A percentile compares a stretch with the other conserved stretches of the same genome.
Evolutionary conservation across 768 basidiomycete species (phyloP).

Genomic region (Xerocomus brunneocitrinus): DNA sequence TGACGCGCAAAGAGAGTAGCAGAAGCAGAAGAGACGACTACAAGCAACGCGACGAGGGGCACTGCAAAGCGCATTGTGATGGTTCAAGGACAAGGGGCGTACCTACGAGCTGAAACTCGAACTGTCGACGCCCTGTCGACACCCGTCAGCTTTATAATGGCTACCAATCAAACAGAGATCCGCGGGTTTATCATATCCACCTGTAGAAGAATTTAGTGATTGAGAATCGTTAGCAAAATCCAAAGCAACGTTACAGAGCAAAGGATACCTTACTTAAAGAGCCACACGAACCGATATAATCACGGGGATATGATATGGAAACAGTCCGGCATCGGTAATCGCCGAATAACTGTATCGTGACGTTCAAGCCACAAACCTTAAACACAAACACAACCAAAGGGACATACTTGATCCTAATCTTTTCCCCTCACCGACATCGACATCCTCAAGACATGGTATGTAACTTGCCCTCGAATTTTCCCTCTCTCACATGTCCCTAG

Average conservation of each 20-base stretch:
- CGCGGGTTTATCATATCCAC: not conserved
- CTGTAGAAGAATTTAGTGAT: not conserved
- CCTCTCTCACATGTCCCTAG: constrained; percentile 24
- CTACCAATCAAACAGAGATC: not conserved
- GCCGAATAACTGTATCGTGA: constrained; percentile 36
- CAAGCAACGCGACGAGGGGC: constrained; percentile 12
- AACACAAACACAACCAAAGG: constrained; percentile 13
- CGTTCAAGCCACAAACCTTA: constrained; percentile 62
- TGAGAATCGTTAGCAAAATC: not conserved
- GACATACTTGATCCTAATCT: not conserved
- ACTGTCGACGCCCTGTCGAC: not conserved
- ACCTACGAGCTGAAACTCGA: not conserved
- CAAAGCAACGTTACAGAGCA: too few species aligned
- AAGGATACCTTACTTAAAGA: not conserved
- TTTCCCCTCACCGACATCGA: constrained; percentile 50
- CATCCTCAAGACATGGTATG: constrained; percentile 70
- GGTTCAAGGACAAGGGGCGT: not conserved
- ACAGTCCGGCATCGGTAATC: constrained; percentile 22
- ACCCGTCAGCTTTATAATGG: not conserved
- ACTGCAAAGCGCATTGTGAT: constrained; percentile 17
- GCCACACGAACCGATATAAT: too few species aligned
- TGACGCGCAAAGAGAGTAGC: constrained; percentile 20
- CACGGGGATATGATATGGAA: too few species aligned
- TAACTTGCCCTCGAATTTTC: constrained; percentile 2
- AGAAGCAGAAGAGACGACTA: constrained; percentile 11